Evolutionary conservation across 1,139 yeast species (phyloP).

Genomic region (Barnettozyma hawaiiensis): DNA sequence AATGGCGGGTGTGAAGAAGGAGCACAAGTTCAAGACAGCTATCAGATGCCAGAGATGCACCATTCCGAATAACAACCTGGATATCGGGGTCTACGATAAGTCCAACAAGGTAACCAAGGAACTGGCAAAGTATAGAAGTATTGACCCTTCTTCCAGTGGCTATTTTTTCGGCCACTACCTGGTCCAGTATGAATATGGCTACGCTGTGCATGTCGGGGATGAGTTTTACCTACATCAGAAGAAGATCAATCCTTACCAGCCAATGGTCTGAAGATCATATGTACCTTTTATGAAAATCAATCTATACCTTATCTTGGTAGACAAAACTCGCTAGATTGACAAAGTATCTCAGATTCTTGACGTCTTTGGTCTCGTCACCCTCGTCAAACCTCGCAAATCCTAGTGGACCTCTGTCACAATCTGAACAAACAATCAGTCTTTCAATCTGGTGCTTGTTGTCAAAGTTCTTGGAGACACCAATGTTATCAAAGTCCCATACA

Average conservation of each 20-base stretch:
- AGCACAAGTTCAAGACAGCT: conserved; percentile 25
- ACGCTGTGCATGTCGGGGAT: conserved; percentile 30
- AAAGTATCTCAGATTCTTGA: conserved; percentile 39
- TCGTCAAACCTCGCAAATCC: conserved; percentile 53
- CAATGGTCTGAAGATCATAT: conserved; percentile 2
- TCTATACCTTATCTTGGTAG: conserved; percentile 22
- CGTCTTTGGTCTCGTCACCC: conserved; percentile 29
- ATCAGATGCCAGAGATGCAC: conserved; percentile 33
- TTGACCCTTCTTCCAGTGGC: conserved; percentile 31
- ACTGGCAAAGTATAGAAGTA: conserved; percentile 32
- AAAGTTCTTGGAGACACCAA: conserved; percentile 55
- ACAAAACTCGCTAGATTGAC: conserved; percentile 41
- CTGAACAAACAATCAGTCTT: conserved; percentile 51
- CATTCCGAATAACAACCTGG: conserved; percentile 35
- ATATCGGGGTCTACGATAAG: conserved; percentile 31
- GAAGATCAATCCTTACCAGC: conserved; percentile 4
- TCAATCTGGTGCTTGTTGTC: conserved; percentile 20
- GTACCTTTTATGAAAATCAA: too few species aligned
- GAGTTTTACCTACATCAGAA: conserved; percentile 19
- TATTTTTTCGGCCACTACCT: conserved; percentile 38
- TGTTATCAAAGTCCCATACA: conserved; percentile 73
- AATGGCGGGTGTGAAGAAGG: too few species aligned
- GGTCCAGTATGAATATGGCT: conserved; percentile 28
- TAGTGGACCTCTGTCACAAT: conserved; percentile 69
- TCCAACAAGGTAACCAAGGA: conserved; percentile 31